Percentiles rank a stretch among this genome's conserved stretches.
Conservation (phyloP, 352 stramenopile genomes). For the Pythium pectinolyticum region DNA sequence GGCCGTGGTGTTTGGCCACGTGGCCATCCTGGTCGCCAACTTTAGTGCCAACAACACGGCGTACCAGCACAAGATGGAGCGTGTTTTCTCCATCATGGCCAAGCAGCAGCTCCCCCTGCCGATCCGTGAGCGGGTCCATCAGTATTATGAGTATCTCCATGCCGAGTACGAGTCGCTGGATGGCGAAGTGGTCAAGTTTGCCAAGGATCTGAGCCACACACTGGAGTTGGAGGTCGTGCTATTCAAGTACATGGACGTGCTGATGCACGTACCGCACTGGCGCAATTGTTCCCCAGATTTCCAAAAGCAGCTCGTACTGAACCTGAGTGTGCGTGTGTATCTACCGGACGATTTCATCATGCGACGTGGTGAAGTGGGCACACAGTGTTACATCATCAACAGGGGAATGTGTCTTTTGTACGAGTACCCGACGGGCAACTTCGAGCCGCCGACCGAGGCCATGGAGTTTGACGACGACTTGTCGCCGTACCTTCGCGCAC, state of each 20-base stretch:
- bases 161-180: not conserved
- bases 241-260: constrained; percentile 72
- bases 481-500: no score
- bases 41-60: constrained; percentile 51
- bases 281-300: constrained; percentile 56
- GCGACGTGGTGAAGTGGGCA: constrained; percentile 50
- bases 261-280: constrained; percentile 63
- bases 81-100: constrained; percentile 55
- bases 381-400: constrained; percentile 76
- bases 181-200: constrained; percentile 1
- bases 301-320: constrained; percentile 61
- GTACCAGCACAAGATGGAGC: constrained; percentile 74
- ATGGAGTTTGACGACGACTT: not conserved
- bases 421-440: not conserved
- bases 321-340: constrained; percentile 61
- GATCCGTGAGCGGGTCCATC: constrained; percentile 60
- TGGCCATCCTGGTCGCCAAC: constrained; percentile 63
- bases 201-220: not conserved
- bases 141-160: constrained; percentile 15
- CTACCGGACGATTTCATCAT: constrained; percentile 77
- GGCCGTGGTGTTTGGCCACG: constrained; percentile 64
- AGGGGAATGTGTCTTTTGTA: constrained; percentile 46
- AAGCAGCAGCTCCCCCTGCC: constrained; percentile 49
- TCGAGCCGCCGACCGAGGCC: not conserved
- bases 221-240: constrained; percentile 14